Evolutionary conservation across 2,329 filamentous ascomycete genomes (phyloP).

Genomic region (Venturia aucupariae): DNA sequence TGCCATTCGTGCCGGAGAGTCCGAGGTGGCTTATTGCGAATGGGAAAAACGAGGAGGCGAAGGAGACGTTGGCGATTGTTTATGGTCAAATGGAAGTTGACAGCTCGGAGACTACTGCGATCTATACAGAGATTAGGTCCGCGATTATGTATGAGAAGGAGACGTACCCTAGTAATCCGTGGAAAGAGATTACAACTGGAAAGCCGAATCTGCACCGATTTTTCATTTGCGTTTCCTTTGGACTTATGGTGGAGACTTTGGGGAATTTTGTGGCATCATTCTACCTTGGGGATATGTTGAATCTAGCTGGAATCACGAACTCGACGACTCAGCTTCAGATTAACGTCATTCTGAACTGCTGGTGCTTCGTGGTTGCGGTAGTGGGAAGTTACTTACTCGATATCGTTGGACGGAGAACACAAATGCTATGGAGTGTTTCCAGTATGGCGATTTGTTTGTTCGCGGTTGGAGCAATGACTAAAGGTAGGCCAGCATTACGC

Average conservation of each 20-base stretch:
- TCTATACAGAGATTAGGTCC: constrained; percentile 40
- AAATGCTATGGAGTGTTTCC: constrained; percentile 31
- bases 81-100: constrained; percentile 36
- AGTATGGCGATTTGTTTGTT: constrained; percentile 44
- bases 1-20: constrained; percentile 36
- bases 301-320: constrained; percentile 38
- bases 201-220: constrained; percentile 30
- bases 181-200: constrained; percentile 30
- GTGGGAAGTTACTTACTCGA: constrained; percentile 36
- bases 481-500: constrained; percentile 18
- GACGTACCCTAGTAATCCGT: constrained; percentile 28
- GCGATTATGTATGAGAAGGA: constrained; percentile 39
- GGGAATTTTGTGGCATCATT: constrained; percentile 35
- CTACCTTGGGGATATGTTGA: constrained; percentile 35
- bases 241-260: constrained; percentile 27
- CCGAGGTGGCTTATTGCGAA: constrained; percentile 40
- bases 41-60: constrained; percentile 34
- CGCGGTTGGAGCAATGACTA: constrained; percentile 42
- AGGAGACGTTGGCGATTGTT: constrained; percentile 33
- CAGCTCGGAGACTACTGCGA: constrained; percentile 30
- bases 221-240: constrained; percentile 30
- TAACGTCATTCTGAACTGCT: constrained; percentile 45
- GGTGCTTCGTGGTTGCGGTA: constrained; percentile 36
- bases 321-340: constrained; percentile 35
- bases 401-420: constrained; percentile 36